phyloP scores from a whole-genome alignment of 768 basidiomycete species.

The Mycena galopus region DNA sequence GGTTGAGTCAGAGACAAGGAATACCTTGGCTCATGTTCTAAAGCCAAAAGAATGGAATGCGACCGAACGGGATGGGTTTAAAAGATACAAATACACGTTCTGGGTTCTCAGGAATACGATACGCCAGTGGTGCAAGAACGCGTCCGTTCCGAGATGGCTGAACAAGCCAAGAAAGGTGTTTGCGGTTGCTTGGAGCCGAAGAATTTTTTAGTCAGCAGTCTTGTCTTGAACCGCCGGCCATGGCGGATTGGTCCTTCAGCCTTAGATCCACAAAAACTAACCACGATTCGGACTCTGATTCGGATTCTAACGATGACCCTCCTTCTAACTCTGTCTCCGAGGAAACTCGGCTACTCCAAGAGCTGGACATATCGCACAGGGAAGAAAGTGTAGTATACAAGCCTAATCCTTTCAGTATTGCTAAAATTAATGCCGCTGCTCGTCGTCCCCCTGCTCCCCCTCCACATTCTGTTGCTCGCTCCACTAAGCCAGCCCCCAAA shows the following conservation, averaged over 20 bases:
- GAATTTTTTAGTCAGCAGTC: too few species aligned
- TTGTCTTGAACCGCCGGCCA: background rate
- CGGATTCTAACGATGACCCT: constrained; percentile 38
- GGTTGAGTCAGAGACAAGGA: constrained; percentile 40
- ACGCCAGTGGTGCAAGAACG: constrained; percentile 18
- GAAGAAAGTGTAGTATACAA: constrained; percentile 75
- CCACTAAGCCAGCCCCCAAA: background rate
- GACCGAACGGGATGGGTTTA: background rate
- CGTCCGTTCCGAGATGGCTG: constrained; percentile 25
- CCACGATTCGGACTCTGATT: constrained; percentile 42
- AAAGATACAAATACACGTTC: constrained; percentile 38
- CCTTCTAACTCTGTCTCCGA: constrained; percentile 33
- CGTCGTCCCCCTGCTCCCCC: constrained; percentile 46
- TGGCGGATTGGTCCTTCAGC: constrained; percentile 52
- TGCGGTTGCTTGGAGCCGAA: background rate
- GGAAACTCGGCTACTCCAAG: constrained; percentile 51
- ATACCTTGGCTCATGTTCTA: constrained; percentile 68
- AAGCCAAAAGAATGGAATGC: constrained; percentile 32
- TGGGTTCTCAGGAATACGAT: constrained; percentile 6
- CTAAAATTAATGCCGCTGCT: constrained; percentile 80
- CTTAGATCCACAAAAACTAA: constrained; percentile 43
- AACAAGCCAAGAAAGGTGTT: constrained; percentile 27
- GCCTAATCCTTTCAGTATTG: constrained; percentile 86
- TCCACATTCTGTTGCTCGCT: background rate
- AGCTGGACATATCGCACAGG: constrained; percentile 72